Percentiles rank a stretch among this genome's conserved stretches.
phyloP scores from a whole-genome alignment of 148 eudicot species.

The Rhododendron molle region DNA sequence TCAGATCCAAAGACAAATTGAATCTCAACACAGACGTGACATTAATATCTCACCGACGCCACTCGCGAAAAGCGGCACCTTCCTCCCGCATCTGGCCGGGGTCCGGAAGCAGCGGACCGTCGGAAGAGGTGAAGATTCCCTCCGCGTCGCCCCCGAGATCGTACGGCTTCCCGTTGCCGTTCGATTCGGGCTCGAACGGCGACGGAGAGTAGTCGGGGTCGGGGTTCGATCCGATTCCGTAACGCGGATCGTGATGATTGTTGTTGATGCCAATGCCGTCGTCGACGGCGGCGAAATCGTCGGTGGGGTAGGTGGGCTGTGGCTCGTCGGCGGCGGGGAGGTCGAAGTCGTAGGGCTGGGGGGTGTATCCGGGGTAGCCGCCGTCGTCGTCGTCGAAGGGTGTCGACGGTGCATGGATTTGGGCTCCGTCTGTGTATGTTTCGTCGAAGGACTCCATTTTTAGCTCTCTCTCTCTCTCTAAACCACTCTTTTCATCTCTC shows the following conservation, averaged over 20 bases:
- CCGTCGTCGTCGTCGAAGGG: constrained; percentile 26
- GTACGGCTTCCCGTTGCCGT: constrained; percentile 20
- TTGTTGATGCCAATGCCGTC: neutral
- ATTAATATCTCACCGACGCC: constrained; percentile 54
- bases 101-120: constrained; percentile 53
- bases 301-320: constrained; percentile 4
- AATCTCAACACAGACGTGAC: neutral
- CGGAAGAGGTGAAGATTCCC: constrained; percentile 38
- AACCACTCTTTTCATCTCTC: neutral
- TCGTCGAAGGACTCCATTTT: constrained; percentile 34
- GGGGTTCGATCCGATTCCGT: constrained; percentile 15
- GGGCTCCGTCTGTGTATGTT: constrained; percentile 22
- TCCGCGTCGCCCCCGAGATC: constrained; percentile 32
- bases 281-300: neutral
- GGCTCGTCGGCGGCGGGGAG: constrained; percentile 16
- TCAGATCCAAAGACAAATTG: neutral
- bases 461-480: neutral
- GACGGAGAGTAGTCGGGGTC: constrained; percentile 16
- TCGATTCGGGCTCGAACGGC: constrained; percentile 22
- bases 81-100: constrained; percentile 66
- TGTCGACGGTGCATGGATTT: constrained; percentile 1
- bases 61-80: constrained; percentile 67
- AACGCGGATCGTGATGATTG: neutral
- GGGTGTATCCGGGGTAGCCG: constrained; percentile 15
- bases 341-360: constrained; percentile 12